Conservation (phyloP, 495 filamentous ascomycete species). For the Melanomma pulvis-pyrius region DNA sequence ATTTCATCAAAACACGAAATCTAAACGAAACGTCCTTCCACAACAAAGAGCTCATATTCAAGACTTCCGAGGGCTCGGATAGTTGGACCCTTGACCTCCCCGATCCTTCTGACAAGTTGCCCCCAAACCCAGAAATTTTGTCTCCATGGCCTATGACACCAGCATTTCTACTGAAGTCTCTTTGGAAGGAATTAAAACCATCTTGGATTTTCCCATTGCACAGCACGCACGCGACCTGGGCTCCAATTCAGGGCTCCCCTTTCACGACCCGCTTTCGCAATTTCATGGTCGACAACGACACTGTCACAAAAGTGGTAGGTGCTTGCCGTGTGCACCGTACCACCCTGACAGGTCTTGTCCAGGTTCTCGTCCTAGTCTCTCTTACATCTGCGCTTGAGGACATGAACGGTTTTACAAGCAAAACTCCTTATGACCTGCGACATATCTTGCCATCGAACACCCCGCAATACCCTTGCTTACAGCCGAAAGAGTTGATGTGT, state of each 20-base stretch:
- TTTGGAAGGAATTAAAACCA: conserved; percentile 27
- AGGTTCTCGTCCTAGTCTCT: conserved; percentile 14
- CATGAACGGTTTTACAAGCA: conserved; percentile 10
- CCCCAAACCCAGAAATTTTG: conserved; percentile 26
- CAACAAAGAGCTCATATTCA: neutral
- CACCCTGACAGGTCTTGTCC: conserved; percentile 19
- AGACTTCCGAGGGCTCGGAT: neutral
- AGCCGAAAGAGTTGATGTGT: conserved; percentile 24
- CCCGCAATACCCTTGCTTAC: conserved; percentile 14
- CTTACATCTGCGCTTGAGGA: conserved; percentile 7
- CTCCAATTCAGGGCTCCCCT: conserved; percentile 21
- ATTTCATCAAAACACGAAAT: conserved; percentile 10
- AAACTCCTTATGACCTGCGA: conserved; percentile 30
- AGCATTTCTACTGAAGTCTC: neutral
- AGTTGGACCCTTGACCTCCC: conserved; percentile 15
- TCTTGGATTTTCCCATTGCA: neutral
- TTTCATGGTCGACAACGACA: conserved; percentile 7
- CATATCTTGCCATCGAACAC: conserved; percentile 13
- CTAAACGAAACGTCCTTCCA: conserved; percentile 6
- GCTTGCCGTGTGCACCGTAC: conserved; percentile 19
- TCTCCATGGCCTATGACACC: conserved; percentile 16
- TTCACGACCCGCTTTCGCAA: conserved; percentile 18
- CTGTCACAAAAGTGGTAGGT: conserved; percentile 8
- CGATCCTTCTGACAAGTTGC: conserved; percentile 12
- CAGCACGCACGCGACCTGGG: conserved; percentile 18